phyloP scores from a whole-genome alignment of 495 filamentous ascomycete species.

The Hypoxylon fragiforme region DNA sequence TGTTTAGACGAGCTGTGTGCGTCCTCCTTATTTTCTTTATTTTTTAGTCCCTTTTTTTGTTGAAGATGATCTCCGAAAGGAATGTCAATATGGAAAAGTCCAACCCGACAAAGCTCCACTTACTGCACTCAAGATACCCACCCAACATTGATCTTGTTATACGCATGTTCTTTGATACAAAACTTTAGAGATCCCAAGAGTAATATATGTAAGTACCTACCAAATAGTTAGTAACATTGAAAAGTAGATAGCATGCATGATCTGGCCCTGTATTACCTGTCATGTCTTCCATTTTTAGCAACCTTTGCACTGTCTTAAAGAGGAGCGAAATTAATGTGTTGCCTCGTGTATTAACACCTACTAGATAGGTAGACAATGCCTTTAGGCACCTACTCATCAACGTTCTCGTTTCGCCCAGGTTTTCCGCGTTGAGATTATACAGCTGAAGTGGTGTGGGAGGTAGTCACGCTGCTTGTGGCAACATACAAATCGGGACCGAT shows the following conservation, averaged over 20 bases:
- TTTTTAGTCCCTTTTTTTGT: neutral
- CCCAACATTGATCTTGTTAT: too few species aligned
- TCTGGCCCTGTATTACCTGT: slow-evolving; percentile 25
- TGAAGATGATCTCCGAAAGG: too few species aligned
- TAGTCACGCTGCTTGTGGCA: too few species aligned
- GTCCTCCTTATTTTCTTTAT: neutral
- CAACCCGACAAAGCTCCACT: neutral
- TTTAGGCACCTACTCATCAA: neutral
- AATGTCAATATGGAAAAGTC: neutral
- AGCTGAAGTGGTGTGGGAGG: too few species aligned
- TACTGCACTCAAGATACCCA: too few species aligned
- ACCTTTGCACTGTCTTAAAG: neutral
- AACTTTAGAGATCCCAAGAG: too few species aligned
- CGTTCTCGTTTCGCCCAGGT: too few species aligned
- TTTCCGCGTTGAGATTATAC: too few species aligned
- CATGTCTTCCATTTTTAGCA: slow-evolving; percentile 28
- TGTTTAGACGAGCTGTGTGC: slow-evolving; percentile 25
- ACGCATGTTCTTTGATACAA: too few species aligned
- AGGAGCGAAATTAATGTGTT: slow-evolving; percentile 18
- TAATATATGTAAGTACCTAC: neutral
- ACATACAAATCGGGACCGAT: too few species aligned
- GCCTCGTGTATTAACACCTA: slow-evolving; percentile 18
- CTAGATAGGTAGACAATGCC: slow-evolving; percentile 1
- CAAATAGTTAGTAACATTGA: too few species aligned
- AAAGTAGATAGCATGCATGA: slow-evolving; percentile 33